These are phyloP conservation scores for Buxus sempervirens DNA, from an alignment of 164 flowering plant genomes.

Conservation along the genomic window DNA sequence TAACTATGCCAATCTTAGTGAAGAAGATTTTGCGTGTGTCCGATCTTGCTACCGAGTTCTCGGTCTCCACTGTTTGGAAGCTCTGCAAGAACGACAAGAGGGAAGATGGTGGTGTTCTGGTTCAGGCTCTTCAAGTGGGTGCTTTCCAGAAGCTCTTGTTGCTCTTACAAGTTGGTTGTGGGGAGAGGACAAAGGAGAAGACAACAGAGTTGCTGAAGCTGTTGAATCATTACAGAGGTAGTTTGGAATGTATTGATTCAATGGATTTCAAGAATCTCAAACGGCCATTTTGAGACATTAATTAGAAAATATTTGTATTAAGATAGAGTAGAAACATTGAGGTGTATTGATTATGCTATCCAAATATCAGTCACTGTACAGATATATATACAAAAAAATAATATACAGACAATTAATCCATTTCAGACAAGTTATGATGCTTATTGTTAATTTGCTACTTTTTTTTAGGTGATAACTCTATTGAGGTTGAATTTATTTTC, in stretches of 20 bases:
- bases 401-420: too few relatives aligned
- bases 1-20: constrained; percentile 60
- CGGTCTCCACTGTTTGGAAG: constrained; percentile 69
- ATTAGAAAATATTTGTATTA: background rate
- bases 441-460: too few relatives aligned
- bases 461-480: too few relatives aligned
- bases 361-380: too few relatives aligned
- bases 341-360: background rate
- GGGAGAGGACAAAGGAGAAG: constrained; percentile 62
- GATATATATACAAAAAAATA: too few relatives aligned
- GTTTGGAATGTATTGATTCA: constrained; percentile 63
- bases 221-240: constrained; percentile 52
- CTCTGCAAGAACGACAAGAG: constrained; percentile 41
- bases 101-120: constrained; percentile 32
- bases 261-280: constrained; percentile 64
- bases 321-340: background rate
- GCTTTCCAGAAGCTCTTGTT: constrained; percentile 81
- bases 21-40: constrained; percentile 76
- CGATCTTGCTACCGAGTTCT: constrained; percentile 55
- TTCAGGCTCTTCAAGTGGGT: constrained; percentile 64
- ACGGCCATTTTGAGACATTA: constrained; percentile 40
- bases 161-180: constrained; percentile 74
- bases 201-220: constrained; percentile 65
- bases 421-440: too few relatives aligned
- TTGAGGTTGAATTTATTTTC: too few relatives aligned